These are phyloP conservation scores for sunflower (Helianthus annuus) DNA, from an alignment of 129 eudicot species.

Conservation along the genomic window DNA sequence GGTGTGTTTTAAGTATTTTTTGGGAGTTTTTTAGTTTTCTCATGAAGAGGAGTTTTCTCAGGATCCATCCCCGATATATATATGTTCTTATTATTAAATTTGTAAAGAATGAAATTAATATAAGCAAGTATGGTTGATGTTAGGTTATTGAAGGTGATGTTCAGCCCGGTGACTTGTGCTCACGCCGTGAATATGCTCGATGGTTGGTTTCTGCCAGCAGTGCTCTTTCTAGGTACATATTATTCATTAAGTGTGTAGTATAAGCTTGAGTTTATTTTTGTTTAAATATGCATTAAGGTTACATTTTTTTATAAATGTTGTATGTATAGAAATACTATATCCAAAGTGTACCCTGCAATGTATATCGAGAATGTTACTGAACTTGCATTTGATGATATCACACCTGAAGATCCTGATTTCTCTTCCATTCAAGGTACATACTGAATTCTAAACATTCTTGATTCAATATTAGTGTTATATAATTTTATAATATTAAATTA, in stretches of 20 bases:
- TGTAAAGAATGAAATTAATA: constrained; percentile 14
- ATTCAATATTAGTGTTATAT: constrained; percentile 11
- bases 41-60: too few species aligned
- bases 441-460: constrained; percentile 4
- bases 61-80: too few species aligned
- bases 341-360: constrained; percentile 99
- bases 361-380: constrained; percentile 87
- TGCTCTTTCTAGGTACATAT: constrained; percentile 80
- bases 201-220: constrained; percentile 97
- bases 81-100: not conserved
- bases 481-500: not conserved
- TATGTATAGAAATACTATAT: constrained; percentile 61
- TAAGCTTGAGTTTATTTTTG: not conserved
- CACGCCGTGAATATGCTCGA: constrained; percentile 99
- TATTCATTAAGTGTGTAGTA: not conserved
- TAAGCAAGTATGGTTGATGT: constrained; percentile 26
- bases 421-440: constrained; percentile 84
- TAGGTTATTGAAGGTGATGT: constrained; percentile 95
- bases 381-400: constrained; percentile 93
- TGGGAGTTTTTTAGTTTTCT: too few species aligned
- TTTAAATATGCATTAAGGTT: not conserved
- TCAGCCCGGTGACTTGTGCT: constrained; percentile 87
- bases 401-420: constrained; percentile 95
- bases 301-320: not conserved
- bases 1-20: too few species aligned